These are phyloP conservation scores for Cryptosporidium felis DNA, from an alignment of 169 alveolate genomes.

Conservation along the genomic window DNA sequence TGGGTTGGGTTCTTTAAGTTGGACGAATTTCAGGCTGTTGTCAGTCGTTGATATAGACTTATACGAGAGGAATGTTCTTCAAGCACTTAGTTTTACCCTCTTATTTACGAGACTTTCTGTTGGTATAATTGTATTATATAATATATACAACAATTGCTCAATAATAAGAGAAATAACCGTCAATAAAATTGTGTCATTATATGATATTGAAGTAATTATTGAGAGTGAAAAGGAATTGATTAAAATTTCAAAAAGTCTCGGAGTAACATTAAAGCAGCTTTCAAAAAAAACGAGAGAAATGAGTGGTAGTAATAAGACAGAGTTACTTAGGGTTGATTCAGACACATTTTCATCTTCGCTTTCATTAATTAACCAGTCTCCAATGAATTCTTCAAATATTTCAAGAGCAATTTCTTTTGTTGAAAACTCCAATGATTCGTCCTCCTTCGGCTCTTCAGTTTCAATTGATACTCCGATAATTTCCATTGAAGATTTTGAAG, in stretches of 20 bases:
- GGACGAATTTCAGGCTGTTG: constrained; percentile 49
- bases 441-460: constrained; percentile 51
- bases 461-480: constrained; percentile 33
- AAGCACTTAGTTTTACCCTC: constrained; percentile 15
- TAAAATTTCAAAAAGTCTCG: constrained; percentile 30
- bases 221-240: constrained; percentile 57
- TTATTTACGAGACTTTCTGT: constrained; percentile 45
- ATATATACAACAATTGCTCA: constrained; percentile 45
- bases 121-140: constrained; percentile 20
- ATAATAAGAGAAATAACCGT: constrained; percentile 58
- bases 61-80: constrained; percentile 7
- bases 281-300: constrained; percentile 7
- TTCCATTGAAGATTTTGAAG: constrained; percentile 30
- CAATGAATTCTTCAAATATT: constrained; percentile 4
- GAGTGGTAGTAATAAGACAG: neutral
- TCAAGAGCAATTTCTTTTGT: constrained; percentile 35
- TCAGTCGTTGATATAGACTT: neutral
- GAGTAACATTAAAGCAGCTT: constrained; percentile 21
- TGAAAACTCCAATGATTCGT: constrained; percentile 35
- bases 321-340: constrained; percentile 2
- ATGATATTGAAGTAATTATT: constrained; percentile 38
- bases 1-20: constrained; percentile 19
- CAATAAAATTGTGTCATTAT: constrained; percentile 17
- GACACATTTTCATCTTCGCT: constrained; percentile 11
- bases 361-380: constrained; percentile 16